These are phyloP conservation scores for Astragalus membranaceus DNA, from an alignment of 306 rosid species.

Conservation along the genomic window DNA sequence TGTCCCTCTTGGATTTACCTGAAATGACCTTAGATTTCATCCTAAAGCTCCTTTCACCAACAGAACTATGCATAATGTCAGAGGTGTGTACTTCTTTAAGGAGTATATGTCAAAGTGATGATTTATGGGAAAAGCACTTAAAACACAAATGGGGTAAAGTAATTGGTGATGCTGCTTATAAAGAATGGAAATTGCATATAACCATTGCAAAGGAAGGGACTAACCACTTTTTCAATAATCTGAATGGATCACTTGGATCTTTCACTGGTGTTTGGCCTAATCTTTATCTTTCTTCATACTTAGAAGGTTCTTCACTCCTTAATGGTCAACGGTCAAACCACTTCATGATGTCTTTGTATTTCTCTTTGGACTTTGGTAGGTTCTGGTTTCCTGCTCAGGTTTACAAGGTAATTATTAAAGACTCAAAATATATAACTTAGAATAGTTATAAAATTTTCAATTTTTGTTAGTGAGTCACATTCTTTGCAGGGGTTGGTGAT, in stretches of 20 bases:
- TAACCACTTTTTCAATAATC: background rate
- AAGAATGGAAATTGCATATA: conserved; percentile 46
- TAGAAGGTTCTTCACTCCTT: conserved; percentile 19
- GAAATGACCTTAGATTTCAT: conserved; percentile 48
- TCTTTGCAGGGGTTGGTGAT: conserved; percentile 10
- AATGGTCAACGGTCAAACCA: conserved; percentile 9
- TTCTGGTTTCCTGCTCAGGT: conserved; percentile 84
- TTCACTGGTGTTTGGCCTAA: conserved; percentile 26
- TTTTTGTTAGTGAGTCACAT: background rate
- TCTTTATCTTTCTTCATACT: conserved; percentile 29
- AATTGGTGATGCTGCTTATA: conserved; percentile 41
- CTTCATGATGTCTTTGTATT: conserved; percentile 49
- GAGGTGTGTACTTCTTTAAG: conserved; percentile 45
- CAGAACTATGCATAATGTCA: conserved; percentile 41
- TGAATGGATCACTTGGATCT: conserved; percentile 33
- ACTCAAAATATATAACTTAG: background rate
- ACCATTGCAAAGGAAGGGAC: conserved; percentile 23
- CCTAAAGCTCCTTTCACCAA: conserved; percentile 56
- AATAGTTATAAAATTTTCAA: background rate
- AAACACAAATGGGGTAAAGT: conserved; percentile 47
- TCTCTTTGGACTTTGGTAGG: conserved; percentile 48
- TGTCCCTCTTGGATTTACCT: conserved; percentile 60
- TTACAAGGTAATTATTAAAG: conserved; percentile 36
- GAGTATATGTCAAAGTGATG: conserved; percentile 46
- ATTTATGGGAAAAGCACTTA: conserved; percentile 50